phyloP scores from a whole-genome alignment of 176 grass and related monocot genomes.

The Echinochloa phyllopogon region DNA sequence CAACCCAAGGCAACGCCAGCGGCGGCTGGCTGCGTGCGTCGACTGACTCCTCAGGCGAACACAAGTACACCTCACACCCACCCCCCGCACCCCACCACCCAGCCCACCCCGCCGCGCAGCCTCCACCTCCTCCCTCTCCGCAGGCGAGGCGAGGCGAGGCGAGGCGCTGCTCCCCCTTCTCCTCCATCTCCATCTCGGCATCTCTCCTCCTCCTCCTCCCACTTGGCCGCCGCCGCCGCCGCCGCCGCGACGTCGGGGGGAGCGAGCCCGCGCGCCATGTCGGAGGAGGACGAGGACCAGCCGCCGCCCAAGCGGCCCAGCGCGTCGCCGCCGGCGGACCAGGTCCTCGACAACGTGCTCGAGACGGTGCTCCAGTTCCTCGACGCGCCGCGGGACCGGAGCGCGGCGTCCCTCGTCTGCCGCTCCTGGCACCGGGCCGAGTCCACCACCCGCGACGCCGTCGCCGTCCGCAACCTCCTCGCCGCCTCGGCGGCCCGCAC shows the following conservation, averaged over 20 bases:
- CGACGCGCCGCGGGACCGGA: constrained; percentile 60
- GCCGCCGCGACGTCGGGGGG: not conserved
- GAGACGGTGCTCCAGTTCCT: constrained; percentile 98
- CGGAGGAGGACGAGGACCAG: constrained; percentile 76
- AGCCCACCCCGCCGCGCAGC: not conserved
- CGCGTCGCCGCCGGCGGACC: constrained; percentile 70
- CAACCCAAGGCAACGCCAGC: not conserved
- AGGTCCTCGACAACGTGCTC: constrained; percentile 90
- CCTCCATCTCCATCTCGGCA: too few relatives aligned
- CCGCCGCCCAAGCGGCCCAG: constrained; percentile 33
- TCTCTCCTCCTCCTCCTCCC: not conserved
- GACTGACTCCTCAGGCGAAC: constrained; percentile 16
- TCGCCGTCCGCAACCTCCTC: constrained; percentile 87
- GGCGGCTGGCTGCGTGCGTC: not conserved
- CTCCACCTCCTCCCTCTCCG: constrained; percentile 7
- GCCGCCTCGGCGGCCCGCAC: constrained; percentile 67
- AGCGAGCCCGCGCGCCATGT: constrained; percentile 33
- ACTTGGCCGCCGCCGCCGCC: not conserved
- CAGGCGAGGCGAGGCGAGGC: not conserved
- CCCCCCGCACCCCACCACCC: constrained; percentile 17
- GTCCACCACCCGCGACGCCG: constrained; percentile 60
- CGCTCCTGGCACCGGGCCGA: constrained; percentile 87
- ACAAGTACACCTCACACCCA: constrained; percentile 46
- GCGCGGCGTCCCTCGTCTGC: constrained; percentile 79
- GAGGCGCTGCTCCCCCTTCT: not conserved